phyloP scores from a whole-genome alignment of 164 flowering plant species.

The Santalum album region DNA sequence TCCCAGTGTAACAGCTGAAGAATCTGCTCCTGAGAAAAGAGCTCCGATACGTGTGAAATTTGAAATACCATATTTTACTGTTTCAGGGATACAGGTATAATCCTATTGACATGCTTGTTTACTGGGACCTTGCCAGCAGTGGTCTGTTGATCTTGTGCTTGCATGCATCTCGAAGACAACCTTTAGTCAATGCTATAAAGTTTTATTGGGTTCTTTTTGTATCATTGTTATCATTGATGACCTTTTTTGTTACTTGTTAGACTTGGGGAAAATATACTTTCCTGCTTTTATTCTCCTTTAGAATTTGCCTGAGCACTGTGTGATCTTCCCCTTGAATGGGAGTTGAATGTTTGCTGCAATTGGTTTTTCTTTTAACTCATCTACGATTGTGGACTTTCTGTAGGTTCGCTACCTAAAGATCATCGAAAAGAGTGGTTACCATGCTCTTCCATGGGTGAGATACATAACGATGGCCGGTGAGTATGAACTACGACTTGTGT shows the following conservation, averaged over 20 bases:
- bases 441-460: slow-evolving; percentile 97
- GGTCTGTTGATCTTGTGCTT: too few species aligned
- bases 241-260: too few species aligned
- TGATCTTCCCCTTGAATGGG: too few species aligned
- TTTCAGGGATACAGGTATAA: slow-evolving; percentile 93
- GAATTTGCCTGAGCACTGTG: too few species aligned
- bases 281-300: too few species aligned
- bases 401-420: slow-evolving; percentile 89
- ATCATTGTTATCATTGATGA: too few species aligned
- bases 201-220: too few species aligned
- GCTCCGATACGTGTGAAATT: slow-evolving; percentile 98
- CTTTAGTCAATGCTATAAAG: too few species aligned
- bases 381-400: slow-evolving; percentile 12
- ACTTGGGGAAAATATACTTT: too few species aligned
- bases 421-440: slow-evolving; percentile 95
- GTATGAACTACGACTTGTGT: slow-evolving; percentile 80
- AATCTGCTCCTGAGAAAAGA: slow-evolving; percentile 75
- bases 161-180: too few species aligned
- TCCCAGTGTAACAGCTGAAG: slow-evolving; percentile 87
- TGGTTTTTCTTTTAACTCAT: too few species aligned
- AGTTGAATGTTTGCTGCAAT: too few species aligned
- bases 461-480: slow-evolving; percentile 98
- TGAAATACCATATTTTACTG: slow-evolving; percentile 97
- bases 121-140: background rate
- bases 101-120: background rate